These are phyloP conservation scores for Saccharomyces pastorianus DNA, from an alignment of 1,139 yeast species.

Conservation along the genomic window DNA sequence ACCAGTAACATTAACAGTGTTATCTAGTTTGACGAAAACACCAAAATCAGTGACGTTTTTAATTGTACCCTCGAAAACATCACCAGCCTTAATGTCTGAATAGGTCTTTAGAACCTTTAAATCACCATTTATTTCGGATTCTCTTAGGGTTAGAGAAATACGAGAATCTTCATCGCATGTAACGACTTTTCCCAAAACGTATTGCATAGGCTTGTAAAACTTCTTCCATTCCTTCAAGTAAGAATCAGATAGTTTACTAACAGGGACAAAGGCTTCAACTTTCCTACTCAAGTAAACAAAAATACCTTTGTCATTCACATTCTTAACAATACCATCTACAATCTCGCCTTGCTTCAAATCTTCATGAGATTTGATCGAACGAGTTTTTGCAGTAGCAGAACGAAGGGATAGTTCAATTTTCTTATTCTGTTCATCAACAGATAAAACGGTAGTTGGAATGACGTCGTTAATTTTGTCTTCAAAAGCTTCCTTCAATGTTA, in stretches of 20 bases:
- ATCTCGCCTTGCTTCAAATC: conserved; percentile 64
- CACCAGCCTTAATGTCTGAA: conserved; percentile 62
- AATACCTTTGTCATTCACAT: conserved; percentile 68
- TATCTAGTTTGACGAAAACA: conserved; percentile 75
- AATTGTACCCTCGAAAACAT: conserved; percentile 69
- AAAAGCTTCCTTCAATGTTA: conserved; percentile 46
- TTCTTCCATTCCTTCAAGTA: conserved; percentile 84
- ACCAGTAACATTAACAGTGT: conserved; percentile 69
- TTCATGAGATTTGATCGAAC: conserved; percentile 39
- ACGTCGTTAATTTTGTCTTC: conserved; percentile 42
- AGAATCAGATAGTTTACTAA: conserved; percentile 73
- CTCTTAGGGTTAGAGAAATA: conserved; percentile 72
- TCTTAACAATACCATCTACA: conserved; percentile 71
- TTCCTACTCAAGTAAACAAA: conserved; percentile 69
- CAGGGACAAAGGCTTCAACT: conserved; percentile 72
- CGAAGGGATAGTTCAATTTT: conserved; percentile 63
- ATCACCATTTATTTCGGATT: conserved; percentile 70
- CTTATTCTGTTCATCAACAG: conserved; percentile 46
- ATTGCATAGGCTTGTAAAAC: conserved; percentile 59
- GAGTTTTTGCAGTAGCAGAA: conserved; percentile 44
- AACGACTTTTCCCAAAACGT: conserved; percentile 67
- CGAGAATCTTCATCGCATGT: conserved; percentile 56
- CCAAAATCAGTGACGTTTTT: conserved; percentile 81
- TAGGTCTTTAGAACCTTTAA: conserved; percentile 48
- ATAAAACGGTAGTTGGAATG: conserved; percentile 54